Evolutionary conservation across 2,329 filamentous ascomycete species (phyloP).

Genomic region (Neurospora sp.): DNA sequence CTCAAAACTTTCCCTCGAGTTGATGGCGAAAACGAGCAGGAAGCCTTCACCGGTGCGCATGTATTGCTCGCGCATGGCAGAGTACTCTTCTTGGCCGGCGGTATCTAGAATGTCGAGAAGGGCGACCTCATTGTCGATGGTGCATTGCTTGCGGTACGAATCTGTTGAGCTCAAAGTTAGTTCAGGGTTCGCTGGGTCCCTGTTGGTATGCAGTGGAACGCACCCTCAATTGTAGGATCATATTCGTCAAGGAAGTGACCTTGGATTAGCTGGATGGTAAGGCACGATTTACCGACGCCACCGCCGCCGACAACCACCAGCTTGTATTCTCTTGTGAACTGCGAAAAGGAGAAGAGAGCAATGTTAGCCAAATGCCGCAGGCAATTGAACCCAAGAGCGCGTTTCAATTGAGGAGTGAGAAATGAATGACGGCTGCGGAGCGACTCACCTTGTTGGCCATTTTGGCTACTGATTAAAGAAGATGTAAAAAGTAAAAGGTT

Average conservation of each 20-base stretch:
- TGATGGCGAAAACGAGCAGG: constrained; percentile 96
- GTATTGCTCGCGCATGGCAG: constrained; percentile 98
- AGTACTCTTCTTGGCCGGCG: constrained; percentile 97
- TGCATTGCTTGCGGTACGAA: constrained; percentile 99
- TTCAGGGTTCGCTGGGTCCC: background rate
- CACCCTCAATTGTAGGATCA: constrained; percentile 98
- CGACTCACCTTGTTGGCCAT: background rate
- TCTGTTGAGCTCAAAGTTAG: constrained; percentile 44
- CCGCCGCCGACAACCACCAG: constrained; percentile 95
- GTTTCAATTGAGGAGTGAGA: background rate
- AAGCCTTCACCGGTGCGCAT: constrained; percentile 99
- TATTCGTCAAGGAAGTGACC: constrained; percentile 99
- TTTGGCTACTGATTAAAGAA: background rate
- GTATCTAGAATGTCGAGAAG: constrained; percentile 97
- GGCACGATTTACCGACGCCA: constrained; percentile 97
- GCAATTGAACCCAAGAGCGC: background rate
- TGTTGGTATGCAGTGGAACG: constrained; percentile 16
- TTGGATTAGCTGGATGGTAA: constrained; percentile 93
- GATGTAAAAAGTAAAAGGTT: background rate
- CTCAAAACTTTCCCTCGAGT: constrained; percentile 91
- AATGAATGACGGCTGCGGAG: background rate
- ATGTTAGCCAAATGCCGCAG: constrained; percentile 7
- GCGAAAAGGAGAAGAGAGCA: constrained; percentile 5
- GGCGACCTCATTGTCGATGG: constrained; percentile 96
- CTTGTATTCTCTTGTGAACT: constrained; percentile 90